phyloP scores from a whole-genome alignment of 495 filamentous ascomycete species.

The Pseudotulostoma volvatum region DNA sequence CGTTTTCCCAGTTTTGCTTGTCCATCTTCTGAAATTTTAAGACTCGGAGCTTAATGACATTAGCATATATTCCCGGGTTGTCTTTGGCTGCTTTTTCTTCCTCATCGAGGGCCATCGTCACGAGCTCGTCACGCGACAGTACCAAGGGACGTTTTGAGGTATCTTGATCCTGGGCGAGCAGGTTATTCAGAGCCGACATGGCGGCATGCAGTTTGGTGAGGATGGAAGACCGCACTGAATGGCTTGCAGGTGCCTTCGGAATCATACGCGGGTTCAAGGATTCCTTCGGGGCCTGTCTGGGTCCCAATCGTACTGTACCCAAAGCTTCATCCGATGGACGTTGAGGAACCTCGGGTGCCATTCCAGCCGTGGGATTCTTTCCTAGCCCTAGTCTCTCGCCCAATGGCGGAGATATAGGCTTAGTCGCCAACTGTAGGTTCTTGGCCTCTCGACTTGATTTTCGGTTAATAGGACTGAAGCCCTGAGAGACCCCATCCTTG shows the following conservation, averaged over 20 bases:
- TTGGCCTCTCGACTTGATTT: not conserved
- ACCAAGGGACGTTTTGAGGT: constrained; percentile 39
- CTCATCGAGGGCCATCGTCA: constrained; percentile 64
- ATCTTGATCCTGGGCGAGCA: constrained; percentile 33
- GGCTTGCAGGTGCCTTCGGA: constrained; percentile 49
- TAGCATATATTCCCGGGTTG: constrained; percentile 53
- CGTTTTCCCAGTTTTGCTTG: constrained; percentile 44
- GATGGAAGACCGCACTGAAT: constrained; percentile 48
- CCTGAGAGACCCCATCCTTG: not conserved
- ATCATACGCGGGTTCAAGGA: constrained; percentile 70
- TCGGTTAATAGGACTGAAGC: not conserved
- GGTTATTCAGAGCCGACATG: constrained; percentile 51
- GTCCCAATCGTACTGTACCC: constrained; percentile 8
- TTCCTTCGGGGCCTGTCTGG: constrained; percentile 27
- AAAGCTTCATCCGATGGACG: constrained; percentile 1
- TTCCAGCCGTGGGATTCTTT: constrained; percentile 5
- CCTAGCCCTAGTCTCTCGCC: constrained; percentile 7
- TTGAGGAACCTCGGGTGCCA: constrained; percentile 3
- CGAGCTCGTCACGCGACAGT: constrained; percentile 51
- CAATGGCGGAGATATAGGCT: constrained; percentile 29
- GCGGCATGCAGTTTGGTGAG: constrained; percentile 60
- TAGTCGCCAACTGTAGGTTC: constrained; percentile 12
- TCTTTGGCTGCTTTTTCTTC: constrained; percentile 62
- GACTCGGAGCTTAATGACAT: constrained; percentile 67
- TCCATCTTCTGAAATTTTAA: constrained; percentile 56